A percentile compares a stretch with the other conserved stretches of the same genome.
Conservation (phyloP, 441 rosid species). For the Populus trichocarpa region DNA sequence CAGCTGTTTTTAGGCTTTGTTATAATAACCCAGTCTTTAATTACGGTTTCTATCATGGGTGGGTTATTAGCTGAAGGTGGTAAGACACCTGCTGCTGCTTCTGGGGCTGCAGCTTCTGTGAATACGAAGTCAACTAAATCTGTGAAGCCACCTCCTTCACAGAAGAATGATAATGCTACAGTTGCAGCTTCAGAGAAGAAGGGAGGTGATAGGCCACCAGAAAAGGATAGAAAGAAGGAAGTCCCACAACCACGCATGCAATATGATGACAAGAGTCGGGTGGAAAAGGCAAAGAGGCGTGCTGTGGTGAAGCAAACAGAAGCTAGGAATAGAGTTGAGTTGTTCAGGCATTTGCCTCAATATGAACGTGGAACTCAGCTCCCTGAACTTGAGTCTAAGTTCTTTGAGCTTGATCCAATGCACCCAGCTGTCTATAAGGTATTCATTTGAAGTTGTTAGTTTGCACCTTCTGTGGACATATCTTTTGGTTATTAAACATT, state of each 20-base stretch:
- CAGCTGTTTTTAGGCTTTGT: background rate
- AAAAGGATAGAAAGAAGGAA: slow-evolving; percentile 82
- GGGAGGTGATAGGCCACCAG: slow-evolving; percentile 45
- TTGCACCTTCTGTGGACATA: slow-evolving; percentile 15
- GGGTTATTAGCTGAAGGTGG: slow-evolving; percentile 50
- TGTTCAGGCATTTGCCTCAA: slow-evolving; percentile 89
- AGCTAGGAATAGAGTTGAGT: slow-evolving; percentile 81
- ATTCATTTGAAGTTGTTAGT: slow-evolving; percentile 15
- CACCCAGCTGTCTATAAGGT: slow-evolving; percentile 91
- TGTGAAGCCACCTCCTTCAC: slow-evolving; percentile 49
- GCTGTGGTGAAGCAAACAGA: slow-evolving; percentile 69
- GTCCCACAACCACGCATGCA: slow-evolving; percentile 97
- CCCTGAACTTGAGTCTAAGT: slow-evolving; percentile 58
- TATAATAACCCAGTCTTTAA: background rate
- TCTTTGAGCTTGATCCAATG: slow-evolving; percentile 65
- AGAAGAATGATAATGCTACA: slow-evolving; percentile 44
- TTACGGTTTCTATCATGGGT: slow-evolving; percentile 3
- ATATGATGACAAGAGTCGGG: slow-evolving; percentile 75
- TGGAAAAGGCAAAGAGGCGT: slow-evolving; percentile 78
- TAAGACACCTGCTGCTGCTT: slow-evolving; percentile 33
- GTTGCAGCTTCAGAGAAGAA: slow-evolving; percentile 56
- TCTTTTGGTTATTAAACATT: slow-evolving; percentile 14
- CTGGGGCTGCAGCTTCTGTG: slow-evolving; percentile 30
- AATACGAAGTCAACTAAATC: slow-evolving; percentile 51
- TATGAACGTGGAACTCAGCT: slow-evolving; percentile 74